Evolutionary conservation across 768 basidiomycete species (phyloP).

Genomic region (Pholiota microspora): DNA sequence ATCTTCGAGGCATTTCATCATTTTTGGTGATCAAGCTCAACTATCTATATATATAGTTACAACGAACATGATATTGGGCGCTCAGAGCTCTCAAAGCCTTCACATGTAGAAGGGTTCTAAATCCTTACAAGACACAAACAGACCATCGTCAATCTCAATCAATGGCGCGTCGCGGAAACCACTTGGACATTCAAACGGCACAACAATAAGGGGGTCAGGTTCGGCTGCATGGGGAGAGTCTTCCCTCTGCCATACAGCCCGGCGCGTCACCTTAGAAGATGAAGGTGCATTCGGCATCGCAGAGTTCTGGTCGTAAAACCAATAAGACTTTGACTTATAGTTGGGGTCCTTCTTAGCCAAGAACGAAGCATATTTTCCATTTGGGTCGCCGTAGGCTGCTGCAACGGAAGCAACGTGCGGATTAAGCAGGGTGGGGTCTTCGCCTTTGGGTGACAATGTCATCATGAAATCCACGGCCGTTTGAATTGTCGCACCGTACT

Average conservation of each 20-base stretch:
- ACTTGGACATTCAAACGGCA: conserved; percentile 35
- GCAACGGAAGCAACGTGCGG: conserved; percentile 52
- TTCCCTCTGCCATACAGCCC: conserved; percentile 12
- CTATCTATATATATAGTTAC: too few species aligned
- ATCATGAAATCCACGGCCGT: conserved; percentile 50
- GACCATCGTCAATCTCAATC: conserved; percentile 39
- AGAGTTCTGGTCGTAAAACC: conserved; percentile 45
- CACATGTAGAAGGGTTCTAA: conserved; percentile 35
- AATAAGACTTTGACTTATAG: conserved; percentile 40
- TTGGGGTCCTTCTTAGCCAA: conserved; percentile 28
- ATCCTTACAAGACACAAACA: conserved; percentile 44
- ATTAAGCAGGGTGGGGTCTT: conserved; percentile 37
- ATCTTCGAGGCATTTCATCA: too few species aligned
- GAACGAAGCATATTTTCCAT: conserved; percentile 45
- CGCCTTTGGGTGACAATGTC: conserved; percentile 35
- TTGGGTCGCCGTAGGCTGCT: conserved; percentile 53
- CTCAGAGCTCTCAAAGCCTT: not conserved
- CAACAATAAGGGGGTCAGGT: not conserved
- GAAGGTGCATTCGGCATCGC: conserved; percentile 39
- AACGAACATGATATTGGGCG: too few species aligned
- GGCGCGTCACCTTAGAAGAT: conserved; percentile 19
- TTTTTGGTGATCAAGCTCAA: too few species aligned
- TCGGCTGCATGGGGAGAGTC: not conserved
- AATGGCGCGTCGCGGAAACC: conserved; percentile 27
- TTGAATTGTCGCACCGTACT: conserved; percentile 51